Evolutionary conservation across 116 monocot genomes (phyloP).

Genomic region (Thalassia testudinum): DNA sequence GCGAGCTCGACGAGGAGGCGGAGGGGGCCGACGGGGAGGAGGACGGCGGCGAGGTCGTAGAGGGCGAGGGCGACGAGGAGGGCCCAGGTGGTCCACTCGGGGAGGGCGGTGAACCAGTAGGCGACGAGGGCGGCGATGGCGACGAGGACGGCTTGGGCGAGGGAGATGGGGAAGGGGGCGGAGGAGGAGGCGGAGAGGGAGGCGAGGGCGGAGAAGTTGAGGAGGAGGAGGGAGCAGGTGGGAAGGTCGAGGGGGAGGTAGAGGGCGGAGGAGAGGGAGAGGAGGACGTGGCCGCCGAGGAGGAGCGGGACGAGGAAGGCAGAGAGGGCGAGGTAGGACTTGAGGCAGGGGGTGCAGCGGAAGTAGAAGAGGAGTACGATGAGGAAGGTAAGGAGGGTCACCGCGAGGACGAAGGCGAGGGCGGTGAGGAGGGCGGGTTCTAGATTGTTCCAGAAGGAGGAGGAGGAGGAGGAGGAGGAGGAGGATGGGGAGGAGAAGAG

Average conservation of each 20-base stretch:
- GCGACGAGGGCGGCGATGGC: slow-evolving; percentile 64
- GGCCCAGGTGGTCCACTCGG: slow-evolving; percentile 97
- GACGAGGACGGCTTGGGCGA: slow-evolving; percentile 67
- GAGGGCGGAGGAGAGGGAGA: slow-evolving; percentile 35
- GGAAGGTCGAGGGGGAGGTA: slow-evolving; percentile 37
- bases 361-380: slow-evolving; percentile 91
- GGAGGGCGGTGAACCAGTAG: slow-evolving; percentile 82
- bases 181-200: slow-evolving; percentile 25
- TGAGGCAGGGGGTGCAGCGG: slow-evolving; percentile 64
- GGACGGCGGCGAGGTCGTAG: slow-evolving; percentile 85
- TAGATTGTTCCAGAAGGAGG: slow-evolving; percentile 32
- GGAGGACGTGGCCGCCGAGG: slow-evolving; percentile 44
- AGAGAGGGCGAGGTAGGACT: slow-evolving; percentile 75
- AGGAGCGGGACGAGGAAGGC: slow-evolving; percentile 50
- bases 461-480: slow-evolving; percentile 17
- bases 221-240: slow-evolving; percentile 37
- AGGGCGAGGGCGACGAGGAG: slow-evolving; percentile 65
- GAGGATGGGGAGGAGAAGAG: slow-evolving; percentile 6
- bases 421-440: slow-evolving; percentile 42
- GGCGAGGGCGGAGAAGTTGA: slow-evolving; percentile 70
- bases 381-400: slow-evolving; percentile 70
- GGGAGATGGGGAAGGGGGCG: slow-evolving; percentile 25
- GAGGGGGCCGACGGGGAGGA: slow-evolving; percentile 78
- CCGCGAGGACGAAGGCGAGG: slow-evolving; percentile 42
- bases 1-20: slow-evolving; percentile 90